Conservation (phyloP, 192 early-diverging fungal species). For the Blastocladiella britannica region DNA sequence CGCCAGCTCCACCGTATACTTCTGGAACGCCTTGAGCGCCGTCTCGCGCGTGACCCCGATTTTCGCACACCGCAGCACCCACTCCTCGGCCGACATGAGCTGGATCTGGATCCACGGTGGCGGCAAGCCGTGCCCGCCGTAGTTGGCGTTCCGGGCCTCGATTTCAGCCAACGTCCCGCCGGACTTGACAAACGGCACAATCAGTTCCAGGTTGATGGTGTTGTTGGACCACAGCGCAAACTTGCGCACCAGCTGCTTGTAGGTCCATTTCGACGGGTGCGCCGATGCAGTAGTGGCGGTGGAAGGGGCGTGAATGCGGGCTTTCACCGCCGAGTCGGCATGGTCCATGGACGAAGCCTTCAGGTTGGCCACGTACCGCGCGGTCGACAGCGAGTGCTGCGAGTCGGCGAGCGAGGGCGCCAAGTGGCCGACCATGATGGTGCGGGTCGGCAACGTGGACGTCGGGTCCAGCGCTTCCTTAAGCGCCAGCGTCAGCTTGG, state of each 20-base stretch:
- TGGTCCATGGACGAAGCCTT: neutral
- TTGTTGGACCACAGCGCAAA: neutral
- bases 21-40: neutral
- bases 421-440: constrained; percentile 21
- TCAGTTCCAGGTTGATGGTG: neutral
- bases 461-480: constrained; percentile 14
- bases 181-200: neutral
- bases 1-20: neutral
- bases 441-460: constrained; percentile 8
- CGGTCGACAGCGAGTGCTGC: constrained; percentile 21
- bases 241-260: neutral
- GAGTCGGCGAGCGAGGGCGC: constrained; percentile 12
- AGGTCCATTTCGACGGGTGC: neutral
- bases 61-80: neutral
- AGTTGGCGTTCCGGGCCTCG: neutral
- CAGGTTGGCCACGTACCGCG: constrained; percentile 12
- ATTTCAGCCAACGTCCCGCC: neutral
- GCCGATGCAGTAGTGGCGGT: too few relatives aligned
- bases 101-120: neutral
- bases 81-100: neutral
- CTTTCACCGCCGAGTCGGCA: neutral
- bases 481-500: constrained; percentile 22
- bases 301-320: too few relatives aligned
- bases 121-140: neutral
- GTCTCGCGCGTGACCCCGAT: neutral